phyloP scores from a whole-genome alignment of 2,329 filamentous ascomycete genomes.

The Pestalotiopsis sp. region DNA sequence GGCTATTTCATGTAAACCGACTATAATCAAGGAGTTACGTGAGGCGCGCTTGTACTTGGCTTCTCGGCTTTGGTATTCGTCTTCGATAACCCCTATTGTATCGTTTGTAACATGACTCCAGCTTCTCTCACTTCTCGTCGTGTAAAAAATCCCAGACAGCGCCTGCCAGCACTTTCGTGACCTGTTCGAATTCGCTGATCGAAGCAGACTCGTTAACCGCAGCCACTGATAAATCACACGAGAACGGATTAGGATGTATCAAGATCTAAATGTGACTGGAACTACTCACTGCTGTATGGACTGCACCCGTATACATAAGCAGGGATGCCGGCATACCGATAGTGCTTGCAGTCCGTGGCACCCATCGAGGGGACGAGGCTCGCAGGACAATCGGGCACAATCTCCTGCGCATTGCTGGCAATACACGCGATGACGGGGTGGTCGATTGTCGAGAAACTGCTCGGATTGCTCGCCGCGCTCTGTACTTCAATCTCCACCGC shows the following conservation, averaged over 20 bases:
- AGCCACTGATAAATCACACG: neutral
- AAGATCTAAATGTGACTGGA: neutral
- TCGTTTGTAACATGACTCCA: neutral
- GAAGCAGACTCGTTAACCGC: conserved; percentile 2
- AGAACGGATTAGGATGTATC: neutral
- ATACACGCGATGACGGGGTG: neutral
- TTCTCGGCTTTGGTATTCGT: too few species aligned
- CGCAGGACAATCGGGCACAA: neutral
- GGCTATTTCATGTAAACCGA: too few species aligned
- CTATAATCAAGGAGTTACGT: too few species aligned
- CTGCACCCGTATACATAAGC: neutral
- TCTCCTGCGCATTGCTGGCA: neutral
- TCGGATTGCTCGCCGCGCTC: neutral
- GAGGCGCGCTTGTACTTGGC: too few species aligned
- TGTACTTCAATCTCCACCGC: neutral
- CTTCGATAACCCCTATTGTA: too few species aligned
- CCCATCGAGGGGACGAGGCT: conserved; percentile 1
- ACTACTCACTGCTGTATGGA: neutral
- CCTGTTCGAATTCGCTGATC: neutral
- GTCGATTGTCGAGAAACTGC: neutral
- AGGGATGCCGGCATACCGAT: conserved; percentile 3
- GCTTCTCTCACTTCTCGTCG: neutral
- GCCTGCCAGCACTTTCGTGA: neutral
- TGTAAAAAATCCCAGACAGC: conserved; percentile 3
- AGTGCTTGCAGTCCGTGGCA: conserved; percentile 5